A percentile compares a stretch with the other conserved stretches of the same genome.
Conservation (phyloP, 805 yeast genomes). For the Metschnikowia matae region DNA sequence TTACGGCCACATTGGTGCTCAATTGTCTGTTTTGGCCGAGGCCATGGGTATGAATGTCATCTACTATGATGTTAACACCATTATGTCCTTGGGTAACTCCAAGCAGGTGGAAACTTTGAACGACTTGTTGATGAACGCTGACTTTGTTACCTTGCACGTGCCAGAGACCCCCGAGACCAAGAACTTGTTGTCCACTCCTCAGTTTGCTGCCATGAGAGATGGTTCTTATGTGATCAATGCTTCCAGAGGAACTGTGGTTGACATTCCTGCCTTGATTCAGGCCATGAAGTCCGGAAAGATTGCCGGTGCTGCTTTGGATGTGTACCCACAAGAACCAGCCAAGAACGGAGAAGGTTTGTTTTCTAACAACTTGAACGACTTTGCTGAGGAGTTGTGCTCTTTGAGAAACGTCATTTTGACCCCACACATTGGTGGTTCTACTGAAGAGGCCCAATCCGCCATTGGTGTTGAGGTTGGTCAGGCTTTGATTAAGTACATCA, state of each 20-base stretch:
- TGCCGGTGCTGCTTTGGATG: constrained; percentile 97
- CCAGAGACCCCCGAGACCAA: constrained; percentile 93
- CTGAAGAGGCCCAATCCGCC: constrained; percentile 98
- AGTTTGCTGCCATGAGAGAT: constrained; percentile 92
- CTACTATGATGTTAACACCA: constrained; percentile 86
- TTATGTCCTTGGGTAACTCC: constrained; percentile 96
- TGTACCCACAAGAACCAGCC: constrained; percentile 95
- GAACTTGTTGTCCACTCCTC: constrained; percentile 83
- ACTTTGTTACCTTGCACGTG: constrained; percentile 89
- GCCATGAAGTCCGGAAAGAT: constrained; percentile 91
- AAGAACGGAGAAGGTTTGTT: constrained; percentile 87
- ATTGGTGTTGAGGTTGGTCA: constrained; percentile 94
- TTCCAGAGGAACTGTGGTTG: constrained; percentile 96
- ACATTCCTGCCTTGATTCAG: constrained; percentile 86
- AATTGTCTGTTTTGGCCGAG: constrained; percentile 94
- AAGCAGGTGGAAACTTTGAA: constrained; percentile 83
- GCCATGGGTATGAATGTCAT: constrained; percentile 96
- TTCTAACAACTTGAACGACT: constrained; percentile 65
- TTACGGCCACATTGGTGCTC: constrained; percentile 97
- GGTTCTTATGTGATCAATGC: constrained; percentile 95
- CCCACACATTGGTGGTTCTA: constrained; percentile 98
- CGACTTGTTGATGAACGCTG: constrained; percentile 75
- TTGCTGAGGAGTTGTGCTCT: constrained; percentile 78
- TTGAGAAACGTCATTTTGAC: constrained; percentile 87
- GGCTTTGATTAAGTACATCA: constrained; percentile 83